Evolutionary conservation across 371 early-diverging fungal genomes (phyloP).

Genomic region (Mucor irregularis): DNA sequence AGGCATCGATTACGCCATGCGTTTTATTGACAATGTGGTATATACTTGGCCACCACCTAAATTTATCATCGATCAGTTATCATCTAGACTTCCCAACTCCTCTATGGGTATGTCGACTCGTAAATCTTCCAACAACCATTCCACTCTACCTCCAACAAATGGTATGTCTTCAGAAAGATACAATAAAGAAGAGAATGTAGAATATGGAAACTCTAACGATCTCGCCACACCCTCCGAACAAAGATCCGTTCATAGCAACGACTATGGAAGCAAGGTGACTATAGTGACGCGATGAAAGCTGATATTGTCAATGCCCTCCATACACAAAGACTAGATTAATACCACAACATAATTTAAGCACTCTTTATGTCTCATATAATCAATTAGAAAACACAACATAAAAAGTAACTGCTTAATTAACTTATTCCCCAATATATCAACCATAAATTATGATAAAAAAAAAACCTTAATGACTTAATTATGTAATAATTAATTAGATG

Average conservation of each 20-base stretch:
- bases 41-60: conserved; percentile 22
- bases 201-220: neutral
- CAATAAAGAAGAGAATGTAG: neutral
- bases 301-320: too few species aligned
- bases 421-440: too few species aligned
- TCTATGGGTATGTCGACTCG: conserved; percentile 2
- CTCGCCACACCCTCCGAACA: neutral
- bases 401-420: too few species aligned
- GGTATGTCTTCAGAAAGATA: conserved; percentile 9
- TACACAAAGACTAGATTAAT: too few species aligned
- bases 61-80: neutral
- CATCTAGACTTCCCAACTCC: conserved; percentile 1
- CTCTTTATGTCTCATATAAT: too few species aligned
- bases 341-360: too few species aligned
- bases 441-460: too few species aligned
- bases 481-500: too few species aligned
- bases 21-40: conserved; percentile 11
- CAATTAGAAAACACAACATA: too few species aligned
- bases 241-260: too few species aligned
- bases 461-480: too few species aligned
- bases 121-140: neutral
- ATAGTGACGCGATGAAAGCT: too few species aligned
- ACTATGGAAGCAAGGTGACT: conserved; percentile 12
- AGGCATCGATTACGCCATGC: conserved; percentile 10
- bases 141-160: neutral